Percentiles rank a stretch among this genome's conserved stretches.
Conservation (phyloP, 768 basidiomycete species). For the Leccinellum albellum region DNA sequence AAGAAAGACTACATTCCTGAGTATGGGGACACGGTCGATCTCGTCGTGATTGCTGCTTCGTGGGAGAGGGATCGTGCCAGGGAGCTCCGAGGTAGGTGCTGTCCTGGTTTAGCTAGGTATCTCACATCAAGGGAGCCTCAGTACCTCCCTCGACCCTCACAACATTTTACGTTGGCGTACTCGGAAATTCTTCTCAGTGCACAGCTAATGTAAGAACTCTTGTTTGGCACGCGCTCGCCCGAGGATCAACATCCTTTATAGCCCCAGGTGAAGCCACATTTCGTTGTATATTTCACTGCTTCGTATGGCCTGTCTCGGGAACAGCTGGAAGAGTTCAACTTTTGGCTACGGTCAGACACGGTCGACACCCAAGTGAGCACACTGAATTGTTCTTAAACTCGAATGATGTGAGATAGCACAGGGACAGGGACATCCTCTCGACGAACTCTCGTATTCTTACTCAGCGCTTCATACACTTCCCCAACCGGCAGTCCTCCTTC, state of each 20-base stretch:
- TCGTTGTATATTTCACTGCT: constrained; percentile 69
- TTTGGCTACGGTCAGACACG: constrained; percentile 41
- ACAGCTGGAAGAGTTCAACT: constrained; percentile 71
- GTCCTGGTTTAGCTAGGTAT: neutral
- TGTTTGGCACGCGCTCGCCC: neutral
- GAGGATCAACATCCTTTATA: constrained; percentile 18
- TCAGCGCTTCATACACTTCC: constrained; percentile 44
- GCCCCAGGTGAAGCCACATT: constrained; percentile 50
- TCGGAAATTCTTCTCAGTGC: constrained; percentile 47
- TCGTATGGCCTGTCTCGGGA: constrained; percentile 71
- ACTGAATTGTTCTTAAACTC: neutral
- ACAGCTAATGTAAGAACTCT: constrained; percentile 35
- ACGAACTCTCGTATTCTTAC: constrained; percentile 52
- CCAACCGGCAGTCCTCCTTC: constrained; percentile 55
- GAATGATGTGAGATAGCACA: constrained; percentile 2
- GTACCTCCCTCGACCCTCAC: constrained; percentile 71
- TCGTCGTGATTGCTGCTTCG: constrained; percentile 69
- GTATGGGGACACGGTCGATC: constrained; percentile 76
- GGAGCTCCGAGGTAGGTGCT: constrained; percentile 61
- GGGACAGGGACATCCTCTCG: neutral
- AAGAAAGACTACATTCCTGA: constrained; percentile 88
- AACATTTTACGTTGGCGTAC: constrained; percentile 74
- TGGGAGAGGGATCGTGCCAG: constrained; percentile 81
- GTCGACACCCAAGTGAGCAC: constrained; percentile 21
- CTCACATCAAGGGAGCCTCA: constrained; percentile 23